Evolutionary conservation across 345 rosid species (phyloP).

Genomic region (Hypericum perforatum): DNA sequence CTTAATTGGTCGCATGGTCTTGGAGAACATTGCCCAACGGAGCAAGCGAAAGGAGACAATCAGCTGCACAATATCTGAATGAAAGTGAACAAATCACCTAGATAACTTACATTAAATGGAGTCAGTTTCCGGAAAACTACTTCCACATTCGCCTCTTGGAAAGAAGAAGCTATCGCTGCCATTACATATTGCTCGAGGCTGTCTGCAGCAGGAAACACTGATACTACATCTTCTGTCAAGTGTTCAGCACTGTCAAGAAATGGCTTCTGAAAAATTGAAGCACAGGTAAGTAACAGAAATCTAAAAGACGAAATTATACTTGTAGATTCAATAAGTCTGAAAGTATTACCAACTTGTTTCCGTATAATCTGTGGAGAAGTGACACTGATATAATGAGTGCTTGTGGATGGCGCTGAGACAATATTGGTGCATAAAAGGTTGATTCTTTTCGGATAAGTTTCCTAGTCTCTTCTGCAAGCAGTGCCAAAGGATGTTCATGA

Average conservation of each 20-base stretch:
- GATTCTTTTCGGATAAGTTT: slow-evolving; percentile 73
- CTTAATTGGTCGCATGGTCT: too few species aligned
- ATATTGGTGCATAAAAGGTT: slow-evolving; percentile 56
- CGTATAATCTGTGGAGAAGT: slow-evolving; percentile 83
- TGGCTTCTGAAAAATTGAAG: slow-evolving; percentile 62
- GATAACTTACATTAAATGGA: slow-evolving; percentile 62
- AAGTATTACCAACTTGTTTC: slow-evolving; percentile 72
- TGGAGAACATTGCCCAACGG: too few species aligned
- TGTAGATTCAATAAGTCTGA: slow-evolving; percentile 11
- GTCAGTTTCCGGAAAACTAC: slow-evolving; percentile 52
- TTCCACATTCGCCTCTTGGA: slow-evolving; percentile 54
- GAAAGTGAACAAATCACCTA: not conserved
- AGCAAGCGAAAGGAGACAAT: too few species aligned
- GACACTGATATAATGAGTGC: slow-evolving; percentile 65
- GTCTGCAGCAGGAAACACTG: slow-evolving; percentile 89
- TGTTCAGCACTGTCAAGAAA: slow-evolving; percentile 81
- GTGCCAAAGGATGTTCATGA: slow-evolving; percentile 64
- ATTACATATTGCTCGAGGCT: slow-evolving; percentile 77
- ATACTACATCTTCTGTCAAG: slow-evolving; percentile 80
- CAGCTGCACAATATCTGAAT: too few species aligned
- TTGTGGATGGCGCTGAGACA: slow-evolving; percentile 74
- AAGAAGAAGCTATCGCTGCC: slow-evolving; percentile 45
- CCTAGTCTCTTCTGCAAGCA: slow-evolving; percentile 83
- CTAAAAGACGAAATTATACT: not conserved
- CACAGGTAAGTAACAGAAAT: not conserved